Evolutionary conservation across 257 asterid genomes (phyloP).

Genomic region (Coffea canephora): DNA sequence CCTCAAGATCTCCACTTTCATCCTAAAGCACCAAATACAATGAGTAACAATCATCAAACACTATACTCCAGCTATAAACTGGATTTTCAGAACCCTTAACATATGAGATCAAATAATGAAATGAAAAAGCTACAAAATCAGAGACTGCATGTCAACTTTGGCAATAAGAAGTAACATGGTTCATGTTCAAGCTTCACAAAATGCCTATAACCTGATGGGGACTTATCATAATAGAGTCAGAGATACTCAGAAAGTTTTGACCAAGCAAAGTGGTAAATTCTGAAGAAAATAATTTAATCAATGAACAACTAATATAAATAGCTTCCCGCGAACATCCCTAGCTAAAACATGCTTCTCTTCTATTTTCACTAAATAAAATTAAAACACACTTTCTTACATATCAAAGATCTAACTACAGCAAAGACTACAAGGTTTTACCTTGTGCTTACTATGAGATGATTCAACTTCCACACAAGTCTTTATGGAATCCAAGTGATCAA

Average conservation of each 20-base stretch:
- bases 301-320: not conserved
- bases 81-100: not conserved
- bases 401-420: slow-evolving; percentile 5
- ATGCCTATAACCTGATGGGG: not conserved
- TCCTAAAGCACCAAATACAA: slow-evolving; percentile 17
- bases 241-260: not conserved
- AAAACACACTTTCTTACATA: not conserved
- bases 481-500: slow-evolving; percentile 31
- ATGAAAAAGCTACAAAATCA: not conserved
- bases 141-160: not conserved
- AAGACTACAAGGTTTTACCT: slow-evolving; percentile 36
- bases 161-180: not conserved
- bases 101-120: not conserved
- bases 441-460: slow-evolving; percentile 33
- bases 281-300: not conserved
- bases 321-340: not conserved
- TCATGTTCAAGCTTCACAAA: not conserved
- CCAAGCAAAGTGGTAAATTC: not conserved
- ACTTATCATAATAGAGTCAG: not conserved
- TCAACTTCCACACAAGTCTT: slow-evolving; percentile 43
- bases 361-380: not conserved
- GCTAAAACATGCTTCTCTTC: not conserved
- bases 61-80: not conserved
- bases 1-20: slow-evolving; percentile 39
- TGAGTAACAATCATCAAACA: not conserved